These are phyloP conservation scores for Flaveria trinervia DNA, from an alignment of 129 eudicot species.

Conservation along the genomic window DNA sequence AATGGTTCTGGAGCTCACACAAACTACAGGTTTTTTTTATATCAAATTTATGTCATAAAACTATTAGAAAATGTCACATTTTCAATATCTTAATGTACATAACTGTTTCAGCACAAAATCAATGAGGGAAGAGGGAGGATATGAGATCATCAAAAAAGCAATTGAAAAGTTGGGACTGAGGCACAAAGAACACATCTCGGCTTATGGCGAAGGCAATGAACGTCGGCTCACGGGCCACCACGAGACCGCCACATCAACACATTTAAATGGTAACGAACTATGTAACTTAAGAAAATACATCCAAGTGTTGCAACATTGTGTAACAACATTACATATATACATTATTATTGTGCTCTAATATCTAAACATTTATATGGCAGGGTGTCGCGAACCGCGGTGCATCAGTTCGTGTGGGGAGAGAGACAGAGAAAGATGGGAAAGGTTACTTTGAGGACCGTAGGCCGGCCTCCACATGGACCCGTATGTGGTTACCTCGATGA, in stretches of 20 bases:
- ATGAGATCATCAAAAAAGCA: conserved; percentile 79
- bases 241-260: conserved; percentile 84
- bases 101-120: conserved; percentile 64
- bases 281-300: not conserved
- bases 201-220: conserved; percentile 97
- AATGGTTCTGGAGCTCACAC: conserved; percentile 96
- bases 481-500: conserved; percentile 81
- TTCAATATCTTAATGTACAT: conserved; percentile 13
- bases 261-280: conserved; percentile 62
- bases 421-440: conserved; percentile 77
- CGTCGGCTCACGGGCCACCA: conserved; percentile 94
- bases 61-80: not conserved
- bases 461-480: conserved; percentile 98
- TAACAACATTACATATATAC: not conserved
- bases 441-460: conserved; percentile 97
- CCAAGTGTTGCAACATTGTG: not conserved
- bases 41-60: not conserved
- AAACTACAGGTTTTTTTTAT: conserved; percentile 70
- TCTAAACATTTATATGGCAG: conserved; percentile 23
- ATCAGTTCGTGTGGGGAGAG: conserved; percentile 80
- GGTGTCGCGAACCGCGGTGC: conserved; percentile 99
- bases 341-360: not conserved
- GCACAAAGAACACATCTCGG: conserved; percentile 92
- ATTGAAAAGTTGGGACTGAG: conserved; percentile 72
- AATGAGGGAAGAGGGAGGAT: conserved; percentile 92